Evolutionary conservation across 192 early-diverging fungal species (phyloP).

Genomic region (Chytriomyces sp.): DNA sequence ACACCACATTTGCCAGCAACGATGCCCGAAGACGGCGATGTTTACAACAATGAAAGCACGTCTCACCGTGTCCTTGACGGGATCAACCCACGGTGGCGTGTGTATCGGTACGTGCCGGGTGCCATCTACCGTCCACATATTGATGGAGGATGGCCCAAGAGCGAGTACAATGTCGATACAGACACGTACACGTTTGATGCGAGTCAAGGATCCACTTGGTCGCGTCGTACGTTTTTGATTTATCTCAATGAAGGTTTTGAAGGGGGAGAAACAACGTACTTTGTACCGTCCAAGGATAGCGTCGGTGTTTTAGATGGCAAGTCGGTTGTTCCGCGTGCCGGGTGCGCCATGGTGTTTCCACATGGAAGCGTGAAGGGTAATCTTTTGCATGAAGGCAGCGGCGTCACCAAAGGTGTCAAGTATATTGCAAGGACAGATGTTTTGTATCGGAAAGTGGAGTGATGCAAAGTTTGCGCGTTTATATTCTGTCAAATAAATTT

Average conservation of each 20-base stretch:
- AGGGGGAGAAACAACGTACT: slow-evolving; percentile 57
- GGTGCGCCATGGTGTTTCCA: slow-evolving; percentile 54
- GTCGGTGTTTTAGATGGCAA: slow-evolving; percentile 50
- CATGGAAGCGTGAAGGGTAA: slow-evolving; percentile 52
- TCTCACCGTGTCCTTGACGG: slow-evolving; percentile 44
- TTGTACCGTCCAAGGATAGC: slow-evolving; percentile 41
- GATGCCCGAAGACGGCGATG: slow-evolving; percentile 40
- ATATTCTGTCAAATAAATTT: background rate
- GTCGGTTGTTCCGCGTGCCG: slow-evolving; percentile 45
- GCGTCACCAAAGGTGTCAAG: slow-evolving; percentile 49
- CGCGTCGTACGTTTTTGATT: slow-evolving; percentile 53
- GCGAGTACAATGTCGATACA: slow-evolving; percentile 35
- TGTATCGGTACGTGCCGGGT: slow-evolving; percentile 70
- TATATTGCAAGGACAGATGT: slow-evolving; percentile 58
- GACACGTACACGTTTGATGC: slow-evolving; percentile 67
- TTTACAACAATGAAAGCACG: slow-evolving; percentile 17
- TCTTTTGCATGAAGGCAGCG: slow-evolving; percentile 55
- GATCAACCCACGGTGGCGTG: slow-evolving; percentile 67
- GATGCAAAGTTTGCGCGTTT: background rate
- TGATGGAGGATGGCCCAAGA: slow-evolving; percentile 70
- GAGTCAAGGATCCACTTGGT: slow-evolving; percentile 45
- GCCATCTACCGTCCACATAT: slow-evolving; percentile 71
- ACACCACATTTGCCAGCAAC: slow-evolving; percentile 58
- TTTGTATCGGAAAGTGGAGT: slow-evolving; percentile 37
- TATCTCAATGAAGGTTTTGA: slow-evolving; percentile 57